Base-by-base conservation (phyloP, 306 rosid genomes). In the Arachis stenosperma region DNA sequence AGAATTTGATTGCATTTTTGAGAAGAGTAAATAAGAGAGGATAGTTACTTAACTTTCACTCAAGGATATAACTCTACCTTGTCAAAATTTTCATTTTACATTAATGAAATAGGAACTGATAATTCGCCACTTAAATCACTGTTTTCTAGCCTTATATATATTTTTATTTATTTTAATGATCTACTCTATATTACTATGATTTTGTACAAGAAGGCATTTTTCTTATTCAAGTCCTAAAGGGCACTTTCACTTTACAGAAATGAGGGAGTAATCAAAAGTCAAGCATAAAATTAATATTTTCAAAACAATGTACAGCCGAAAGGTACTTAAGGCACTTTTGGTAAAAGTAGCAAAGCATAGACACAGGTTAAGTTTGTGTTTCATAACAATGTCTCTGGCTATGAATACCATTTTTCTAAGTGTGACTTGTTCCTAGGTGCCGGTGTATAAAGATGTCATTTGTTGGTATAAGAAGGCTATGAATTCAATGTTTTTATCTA, bases 321-420 rank as follows among this genome's bases (percentile, higher is more conserved):
- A 81, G 90, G 30, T 52, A 62, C 56, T 40, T 37, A 79, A 66
- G 76, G 81, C 57, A 47, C 46, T 81, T 86, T 83, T 81, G 62
- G 65, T 64, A 67, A 75, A 82, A 80, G 71, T 27, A 14, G 11
- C 12, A 60, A 48, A 46, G 37, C 55, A 37, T 64, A 42, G 70
- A 27, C 4, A 22, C 6, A 22, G 36, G 30, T 61, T 63, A 46
- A 14, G 51, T 68, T 14, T 53, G 29, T 53, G 69, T 52, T 53
- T 46, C 66, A 37, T 12, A 33, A 59, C 17, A 33, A 59, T 59
- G 13, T 52, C 50, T 14, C 8, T 12, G 29, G 3, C 68, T 14
- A 39, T 39, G 51, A 56, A 33, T 15, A 52, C 61, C 41, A 27
- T 70, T 55, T 47, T 42, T 63, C 60, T 53, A 46, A 46, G 33